Percentiles rank a stretch among this genome's conserved stretches.
These are phyloP conservation scores for Lactarius quietus DNA, from an alignment of 768 basidiomycete genomes.

Conservation along the genomic window DNA sequence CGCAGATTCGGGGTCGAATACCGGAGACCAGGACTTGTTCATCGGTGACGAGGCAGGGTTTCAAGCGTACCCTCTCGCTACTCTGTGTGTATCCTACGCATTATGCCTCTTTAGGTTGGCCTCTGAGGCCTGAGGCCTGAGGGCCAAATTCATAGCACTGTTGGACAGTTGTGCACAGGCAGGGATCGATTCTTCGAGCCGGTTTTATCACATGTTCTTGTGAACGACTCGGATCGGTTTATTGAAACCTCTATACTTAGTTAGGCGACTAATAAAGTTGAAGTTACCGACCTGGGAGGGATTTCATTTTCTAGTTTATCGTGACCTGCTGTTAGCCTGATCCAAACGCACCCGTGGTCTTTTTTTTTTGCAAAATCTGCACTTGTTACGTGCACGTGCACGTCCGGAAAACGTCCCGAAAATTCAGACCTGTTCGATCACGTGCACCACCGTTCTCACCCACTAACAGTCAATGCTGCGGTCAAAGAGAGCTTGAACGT, in stretches of 20 bases:
- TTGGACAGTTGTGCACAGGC: neutral
- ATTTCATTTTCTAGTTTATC: neutral
- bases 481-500: neutral
- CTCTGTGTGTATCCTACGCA: neutral
- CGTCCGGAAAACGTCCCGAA: neutral
- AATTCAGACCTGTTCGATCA: neutral
- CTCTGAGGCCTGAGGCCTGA: too few species aligned
- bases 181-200: neutral
- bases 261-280: neutral
- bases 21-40: constrained; percentile 57
- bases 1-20: constrained; percentile 51
- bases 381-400: neutral
- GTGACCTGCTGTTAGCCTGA: too few species aligned
- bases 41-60: constrained; percentile 49
- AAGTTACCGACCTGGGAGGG: neutral
- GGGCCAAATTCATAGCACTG: neutral
- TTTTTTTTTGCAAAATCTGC: neutral
- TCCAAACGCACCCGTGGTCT: neutral
- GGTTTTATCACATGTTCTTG: neutral
- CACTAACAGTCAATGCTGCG: neutral
- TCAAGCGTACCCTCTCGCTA: constrained; percentile 32
- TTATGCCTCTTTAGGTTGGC: neutral
- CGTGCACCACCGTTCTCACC: neutral
- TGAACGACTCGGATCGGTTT: constrained; percentile 1
- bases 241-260: neutral